Conservation (phyloP, 2,329 filamentous ascomycete genomes). For the Paramyrothecium sp. region DNA sequence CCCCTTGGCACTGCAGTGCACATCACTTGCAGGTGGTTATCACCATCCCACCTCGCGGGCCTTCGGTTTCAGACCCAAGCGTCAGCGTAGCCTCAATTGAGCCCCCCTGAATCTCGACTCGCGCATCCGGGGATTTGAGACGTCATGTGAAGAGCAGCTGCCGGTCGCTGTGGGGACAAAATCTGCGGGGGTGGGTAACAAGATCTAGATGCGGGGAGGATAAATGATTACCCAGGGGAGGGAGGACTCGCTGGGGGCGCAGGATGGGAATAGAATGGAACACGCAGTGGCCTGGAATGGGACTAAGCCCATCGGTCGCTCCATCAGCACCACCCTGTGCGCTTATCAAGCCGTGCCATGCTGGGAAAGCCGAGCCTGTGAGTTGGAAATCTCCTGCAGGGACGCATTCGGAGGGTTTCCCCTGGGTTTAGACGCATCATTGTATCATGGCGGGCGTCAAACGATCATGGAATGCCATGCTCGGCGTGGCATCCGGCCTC, state of each 20-base stretch:
- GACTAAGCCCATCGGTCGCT: neutral
- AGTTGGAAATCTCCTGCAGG: neutral
- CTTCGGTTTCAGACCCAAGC: neutral
- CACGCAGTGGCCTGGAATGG: too few relatives aligned
- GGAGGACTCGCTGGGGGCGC: neutral
- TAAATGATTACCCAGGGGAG: slow-evolving; percentile 22
- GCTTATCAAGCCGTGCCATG: neutral
- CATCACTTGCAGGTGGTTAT: neutral
- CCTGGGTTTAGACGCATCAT: slow-evolving; percentile 49
- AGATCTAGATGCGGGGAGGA: slow-evolving; percentile 12
- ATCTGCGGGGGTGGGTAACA: neutral
- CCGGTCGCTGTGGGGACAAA: neutral
- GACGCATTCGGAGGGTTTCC: slow-evolving; percentile 24
- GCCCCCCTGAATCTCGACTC: neutral
- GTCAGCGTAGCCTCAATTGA: neutral
- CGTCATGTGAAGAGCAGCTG: neutral
- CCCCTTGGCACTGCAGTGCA: neutral
- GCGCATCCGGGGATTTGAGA: neutral
- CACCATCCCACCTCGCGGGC: neutral
- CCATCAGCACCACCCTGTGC: neutral
- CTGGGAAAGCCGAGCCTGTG: neutral
- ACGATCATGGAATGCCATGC: slow-evolving; percentile 33
- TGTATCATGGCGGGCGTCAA: slow-evolving; percentile 36
- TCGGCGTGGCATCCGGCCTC: slow-evolving; percentile 21
- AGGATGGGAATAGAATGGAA: too few relatives aligned